phyloP scores from a whole-genome alignment of 176 grass and related monocot species.

The Rhynchospora pubera region DNA sequence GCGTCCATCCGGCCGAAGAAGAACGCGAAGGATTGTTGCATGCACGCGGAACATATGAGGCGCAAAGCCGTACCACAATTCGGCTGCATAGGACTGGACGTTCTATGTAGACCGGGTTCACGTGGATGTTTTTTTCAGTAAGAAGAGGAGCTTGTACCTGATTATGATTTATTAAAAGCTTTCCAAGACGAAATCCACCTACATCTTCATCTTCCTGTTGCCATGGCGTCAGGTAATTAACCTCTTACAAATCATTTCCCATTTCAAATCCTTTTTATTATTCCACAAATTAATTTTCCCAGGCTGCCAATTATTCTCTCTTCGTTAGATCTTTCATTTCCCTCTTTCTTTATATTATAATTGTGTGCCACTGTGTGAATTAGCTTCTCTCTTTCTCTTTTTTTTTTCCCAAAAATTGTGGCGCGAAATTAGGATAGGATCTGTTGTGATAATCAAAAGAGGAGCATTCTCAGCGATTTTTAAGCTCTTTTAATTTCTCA shows the following conservation, averaged over 20 bases:
- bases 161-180: not conserved
- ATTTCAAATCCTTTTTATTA: not conserved
- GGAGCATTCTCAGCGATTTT: not conserved
- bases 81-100: not conserved
- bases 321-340: not conserved
- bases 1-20: not conserved
- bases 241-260: not conserved
- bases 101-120: conserved; percentile 10
- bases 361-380: not conserved
- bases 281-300: not conserved
- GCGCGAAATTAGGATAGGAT: not conserved
- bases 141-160: not conserved
- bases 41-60: not conserved
- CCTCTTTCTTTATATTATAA: not conserved
- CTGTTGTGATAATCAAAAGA: not conserved
- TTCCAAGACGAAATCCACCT: not conserved
- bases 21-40: not conserved
- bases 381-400: not conserved
- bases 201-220: not conserved
- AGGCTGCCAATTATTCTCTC: not conserved
- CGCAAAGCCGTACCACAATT: not conserved
- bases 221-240: conserved; percentile 7
- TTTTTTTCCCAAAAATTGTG: not conserved
- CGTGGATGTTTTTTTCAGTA: not conserved
- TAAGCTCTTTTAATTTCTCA: not conserved